Evolutionary conservation across 345 rosid genomes (phyloP).

Genomic region (Populus simonii): DNA sequence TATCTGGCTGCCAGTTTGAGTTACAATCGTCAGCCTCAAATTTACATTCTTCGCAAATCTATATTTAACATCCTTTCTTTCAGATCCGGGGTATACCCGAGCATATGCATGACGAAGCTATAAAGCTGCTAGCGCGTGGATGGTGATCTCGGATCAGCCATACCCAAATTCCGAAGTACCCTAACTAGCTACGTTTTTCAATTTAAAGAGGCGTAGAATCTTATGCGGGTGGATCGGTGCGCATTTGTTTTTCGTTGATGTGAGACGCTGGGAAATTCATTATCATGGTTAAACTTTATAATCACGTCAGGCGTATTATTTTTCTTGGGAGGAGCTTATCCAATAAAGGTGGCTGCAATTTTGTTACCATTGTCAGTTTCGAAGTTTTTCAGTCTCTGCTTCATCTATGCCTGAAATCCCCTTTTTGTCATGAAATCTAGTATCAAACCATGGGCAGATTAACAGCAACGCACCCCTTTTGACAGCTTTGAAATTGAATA

Average conservation of each 20-base stretch:
- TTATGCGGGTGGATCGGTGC: background rate
- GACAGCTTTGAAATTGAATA: background rate
- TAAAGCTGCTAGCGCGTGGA: background rate
- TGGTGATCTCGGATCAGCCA: background rate
- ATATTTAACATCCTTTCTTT: background rate
- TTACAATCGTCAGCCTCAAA: background rate
- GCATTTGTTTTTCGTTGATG: background rate
- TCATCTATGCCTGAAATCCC: background rate
- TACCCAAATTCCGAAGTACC: too few relatives aligned
- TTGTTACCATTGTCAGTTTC: background rate
- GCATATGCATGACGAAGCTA: background rate
- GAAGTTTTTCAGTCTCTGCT: background rate
- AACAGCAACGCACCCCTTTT: background rate
- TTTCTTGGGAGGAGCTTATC: background rate
- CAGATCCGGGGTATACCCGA: too few relatives aligned
- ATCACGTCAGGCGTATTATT: too few relatives aligned
- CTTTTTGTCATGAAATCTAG: background rate
- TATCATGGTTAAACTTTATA: too few relatives aligned
- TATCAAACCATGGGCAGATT: too few relatives aligned
- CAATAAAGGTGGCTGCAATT: background rate
- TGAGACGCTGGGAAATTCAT: too few relatives aligned
- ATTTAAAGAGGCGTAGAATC: too few relatives aligned
- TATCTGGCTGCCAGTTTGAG: background rate
- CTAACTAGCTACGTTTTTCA: too few relatives aligned
- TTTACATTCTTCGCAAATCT: background rate